Percentiles rank a stretch among this genome's conserved stretches.
These are phyloP conservation scores for Catunica adiposa DNA, from an alignment of 2,329 filamentous ascomycete species.

Conservation along the genomic window DNA sequence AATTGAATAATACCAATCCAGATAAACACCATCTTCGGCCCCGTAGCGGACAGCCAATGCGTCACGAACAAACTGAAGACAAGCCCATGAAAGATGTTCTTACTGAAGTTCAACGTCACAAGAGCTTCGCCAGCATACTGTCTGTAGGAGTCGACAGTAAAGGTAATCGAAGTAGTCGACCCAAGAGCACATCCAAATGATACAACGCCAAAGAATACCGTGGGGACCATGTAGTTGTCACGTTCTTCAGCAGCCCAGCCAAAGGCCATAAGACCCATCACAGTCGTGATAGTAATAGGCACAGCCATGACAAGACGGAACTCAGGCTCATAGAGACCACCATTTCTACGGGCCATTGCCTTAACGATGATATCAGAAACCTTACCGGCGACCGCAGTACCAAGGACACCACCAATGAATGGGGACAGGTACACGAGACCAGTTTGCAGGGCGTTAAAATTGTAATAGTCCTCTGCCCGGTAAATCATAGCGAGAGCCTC, in stretches of 20 bases:
- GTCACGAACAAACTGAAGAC: conserved; percentile 82
- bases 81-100: conserved; percentile 84
- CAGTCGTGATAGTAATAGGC: conserved; percentile 62
- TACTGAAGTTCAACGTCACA: conserved; percentile 85
- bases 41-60: conserved; percentile 60
- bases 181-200: conserved; percentile 86
- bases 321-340: conserved; percentile 89
- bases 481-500: conserved; percentile 75
- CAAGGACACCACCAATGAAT: conserved; percentile 78
- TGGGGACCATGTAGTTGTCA: conserved; percentile 80
- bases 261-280: conserved; percentile 81
- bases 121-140: conserved; percentile 88
- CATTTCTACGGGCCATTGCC: conserved; percentile 67
- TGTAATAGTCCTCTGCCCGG: conserved; percentile 49
- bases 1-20: conserved; percentile 78
- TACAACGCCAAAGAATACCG: conserved; percentile 79
- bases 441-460: conserved; percentile 65
- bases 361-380: conserved; percentile 72
- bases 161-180: conserved; percentile 82
- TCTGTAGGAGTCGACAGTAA: conserved; percentile 82
- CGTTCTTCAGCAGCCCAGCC: conserved; percentile 72
- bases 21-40: conserved; percentile 62
- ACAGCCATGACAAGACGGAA: conserved; percentile 76
- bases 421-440: conserved; percentile 82
- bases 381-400: conserved; percentile 52